Percentiles rank a stretch among this genome's conserved stretches.
Conservation (phyloP, 805 yeast genomes). For the Candida mattraensis region DNA sequence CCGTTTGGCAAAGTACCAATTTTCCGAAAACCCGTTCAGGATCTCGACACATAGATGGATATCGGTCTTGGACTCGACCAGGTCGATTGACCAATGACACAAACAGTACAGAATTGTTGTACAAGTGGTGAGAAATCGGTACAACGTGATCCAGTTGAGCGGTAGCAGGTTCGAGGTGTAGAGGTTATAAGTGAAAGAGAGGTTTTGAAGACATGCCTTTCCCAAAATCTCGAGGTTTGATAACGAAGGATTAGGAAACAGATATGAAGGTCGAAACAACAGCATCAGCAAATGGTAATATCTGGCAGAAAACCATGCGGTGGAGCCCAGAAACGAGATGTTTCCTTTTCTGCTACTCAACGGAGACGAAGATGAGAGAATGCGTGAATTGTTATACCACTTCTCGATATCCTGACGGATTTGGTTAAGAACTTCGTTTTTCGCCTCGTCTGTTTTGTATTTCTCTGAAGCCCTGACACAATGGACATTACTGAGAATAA, state of each 20-base stretch:
- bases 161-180: constrained; percentile 46
- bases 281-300: constrained; percentile 47
- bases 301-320: constrained; percentile 40
- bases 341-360: constrained; percentile 11
- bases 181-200: constrained; percentile 46
- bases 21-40: constrained; percentile 43
- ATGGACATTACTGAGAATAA: constrained; percentile 45
- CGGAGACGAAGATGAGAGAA: constrained; percentile 17
- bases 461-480: constrained; percentile 40
- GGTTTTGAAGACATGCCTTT: constrained; percentile 43
- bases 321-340: constrained; percentile 30
- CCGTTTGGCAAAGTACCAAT: constrained; percentile 47
- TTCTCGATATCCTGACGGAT: constrained; percentile 39
- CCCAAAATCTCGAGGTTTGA: constrained; percentile 43
- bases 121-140: constrained; percentile 47
- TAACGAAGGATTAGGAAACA: constrained; percentile 44
- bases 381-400: constrained; percentile 33
- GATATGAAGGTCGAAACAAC: constrained; percentile 49
- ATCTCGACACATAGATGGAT: constrained; percentile 47
- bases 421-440: constrained; percentile 31
- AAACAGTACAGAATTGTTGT: constrained; percentile 47
- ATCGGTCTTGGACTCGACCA: constrained; percentile 45
- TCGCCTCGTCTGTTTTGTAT: constrained; percentile 33
- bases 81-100: constrained; percentile 46
- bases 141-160: constrained; percentile 49